A percentile compares a stretch with the other conserved stretches of the same genome.
These are phyloP conservation scores for Rhizopus delemar DNA, from an alignment of 371 early-diverging fungal genomes.

Conservation along the genomic window DNA sequence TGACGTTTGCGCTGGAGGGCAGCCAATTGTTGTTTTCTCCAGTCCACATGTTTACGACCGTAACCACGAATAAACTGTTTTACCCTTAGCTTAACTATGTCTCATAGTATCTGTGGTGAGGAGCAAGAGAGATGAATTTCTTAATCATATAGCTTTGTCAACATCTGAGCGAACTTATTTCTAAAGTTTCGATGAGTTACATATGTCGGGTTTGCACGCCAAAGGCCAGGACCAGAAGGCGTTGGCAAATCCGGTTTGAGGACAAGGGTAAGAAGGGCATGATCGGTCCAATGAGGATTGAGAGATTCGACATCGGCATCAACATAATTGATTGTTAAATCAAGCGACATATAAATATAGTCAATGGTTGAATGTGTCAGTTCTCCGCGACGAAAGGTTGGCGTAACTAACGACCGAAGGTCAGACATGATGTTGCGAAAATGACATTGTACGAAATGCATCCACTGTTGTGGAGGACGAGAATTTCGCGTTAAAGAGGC, in stretches of 20 bases:
- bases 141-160: neutral
- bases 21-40: neutral
- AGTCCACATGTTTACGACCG: neutral
- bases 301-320: neutral
- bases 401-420: neutral
- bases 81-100: neutral
- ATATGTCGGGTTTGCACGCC: constrained; percentile 8
- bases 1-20: constrained; percentile 5
- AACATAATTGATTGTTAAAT: neutral
- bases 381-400: neutral
- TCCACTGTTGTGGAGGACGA: neutral
- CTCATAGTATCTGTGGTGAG: neutral
- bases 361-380: neutral
- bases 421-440: neutral
- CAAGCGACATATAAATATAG: neutral
- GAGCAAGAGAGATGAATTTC: neutral
- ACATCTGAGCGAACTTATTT: neutral
- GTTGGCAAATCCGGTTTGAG: neutral
- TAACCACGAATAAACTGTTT: neutral
- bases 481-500: neutral
- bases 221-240: constrained; percentile 3
- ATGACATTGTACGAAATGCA: neutral
- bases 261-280: constrained; percentile 2
- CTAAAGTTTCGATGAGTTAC: neutral
- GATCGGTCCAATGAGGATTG: constrained; percentile 4